Conservation (phyloP, 2,329 filamentous ascomycete species). For the Aspergillus amoenus region DNA sequence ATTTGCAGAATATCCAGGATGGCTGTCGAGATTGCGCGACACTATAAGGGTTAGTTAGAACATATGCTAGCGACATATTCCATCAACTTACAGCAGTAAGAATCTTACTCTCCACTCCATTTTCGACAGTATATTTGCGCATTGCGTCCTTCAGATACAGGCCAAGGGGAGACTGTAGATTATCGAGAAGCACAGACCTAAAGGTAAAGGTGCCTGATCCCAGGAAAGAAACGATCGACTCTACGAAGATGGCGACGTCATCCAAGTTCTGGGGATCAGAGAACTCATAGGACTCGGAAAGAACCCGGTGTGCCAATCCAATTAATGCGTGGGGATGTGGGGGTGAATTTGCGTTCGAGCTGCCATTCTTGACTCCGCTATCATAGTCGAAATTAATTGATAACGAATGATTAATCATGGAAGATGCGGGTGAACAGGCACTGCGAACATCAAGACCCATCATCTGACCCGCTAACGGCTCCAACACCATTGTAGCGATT, state of each 20-base stretch:
- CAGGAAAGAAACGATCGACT: constrained; percentile 55
- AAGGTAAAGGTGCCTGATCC: constrained; percentile 51
- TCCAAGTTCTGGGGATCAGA: constrained; percentile 42
- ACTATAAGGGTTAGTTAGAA: constrained; percentile 29
- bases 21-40: constrained; percentile 32
- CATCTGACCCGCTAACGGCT: constrained; percentile 65
- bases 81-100: constrained; percentile 35
- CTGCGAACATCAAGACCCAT: constrained; percentile 28
- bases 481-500: constrained; percentile 65
- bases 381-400: constrained; percentile 31
- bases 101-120: constrained; percentile 30
- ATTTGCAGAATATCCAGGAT: constrained; percentile 33
- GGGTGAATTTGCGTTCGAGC: not conserved
- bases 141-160: constrained; percentile 37
- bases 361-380: not conserved
- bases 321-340: constrained; percentile 58
- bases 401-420: constrained; percentile 35
- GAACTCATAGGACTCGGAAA: constrained; percentile 57
- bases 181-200: constrained; percentile 56
- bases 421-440: constrained; percentile 36
- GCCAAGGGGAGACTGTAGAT: constrained; percentile 52
- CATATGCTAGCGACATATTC: constrained; percentile 1
- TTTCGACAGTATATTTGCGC: constrained; percentile 26
- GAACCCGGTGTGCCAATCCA: constrained; percentile 53
- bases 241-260: constrained; percentile 50